Percentiles rank a stretch among this genome's conserved stretches.
These are phyloP conservation scores for Alternaria infectoria DNA, from an alignment of 2,329 filamentous ascomycete genomes.

Conservation along the genomic window DNA sequence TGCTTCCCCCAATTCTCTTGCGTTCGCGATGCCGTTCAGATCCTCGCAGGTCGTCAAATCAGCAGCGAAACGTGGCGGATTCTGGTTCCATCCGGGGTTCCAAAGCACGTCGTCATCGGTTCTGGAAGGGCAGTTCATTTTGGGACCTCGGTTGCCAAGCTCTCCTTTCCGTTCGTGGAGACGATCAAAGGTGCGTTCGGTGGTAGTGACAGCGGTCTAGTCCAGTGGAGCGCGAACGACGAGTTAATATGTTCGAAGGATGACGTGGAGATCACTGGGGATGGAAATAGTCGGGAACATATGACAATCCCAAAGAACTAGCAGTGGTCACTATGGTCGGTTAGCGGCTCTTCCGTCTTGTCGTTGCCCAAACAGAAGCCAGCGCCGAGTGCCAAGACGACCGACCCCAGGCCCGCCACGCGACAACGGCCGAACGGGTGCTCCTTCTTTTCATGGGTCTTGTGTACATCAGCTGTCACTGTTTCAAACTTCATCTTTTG, in stretches of 20 bases:
- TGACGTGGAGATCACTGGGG: slow-evolving; percentile 21
- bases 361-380: slow-evolving; percentile 20
- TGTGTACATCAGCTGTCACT: background rate
- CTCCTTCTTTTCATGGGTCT: background rate
- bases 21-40: slow-evolving; percentile 39
- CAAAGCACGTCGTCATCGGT: slow-evolving; percentile 33
- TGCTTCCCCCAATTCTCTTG: slow-evolving; percentile 37
- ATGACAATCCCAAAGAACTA: slow-evolving; percentile 20
- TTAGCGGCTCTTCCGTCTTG: slow-evolving; percentile 25
- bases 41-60: slow-evolving; percentile 41
- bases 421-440: slow-evolving; percentile 11
- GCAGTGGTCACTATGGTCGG: slow-evolving; percentile 15
- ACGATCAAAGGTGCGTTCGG: background rate
- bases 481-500: background rate
- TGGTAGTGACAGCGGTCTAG: background rate
- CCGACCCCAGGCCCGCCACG: slow-evolving; percentile 13
- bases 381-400: slow-evolving; percentile 24
- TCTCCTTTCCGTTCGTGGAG: background rate
- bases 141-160: background rate
- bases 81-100: slow-evolving; percentile 41
- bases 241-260: slow-evolving; percentile 11
- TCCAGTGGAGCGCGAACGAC: background rate
- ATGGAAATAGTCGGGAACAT: slow-evolving; percentile 17
- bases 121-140: slow-evolving; percentile 43
- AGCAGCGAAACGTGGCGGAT: slow-evolving; percentile 37